Percentiles rank a stretch among this genome's conserved stretches.
Evolutionary conservation across 257 asterid species (phyloP).

Genomic region (Penstemon davidsonii): DNA sequence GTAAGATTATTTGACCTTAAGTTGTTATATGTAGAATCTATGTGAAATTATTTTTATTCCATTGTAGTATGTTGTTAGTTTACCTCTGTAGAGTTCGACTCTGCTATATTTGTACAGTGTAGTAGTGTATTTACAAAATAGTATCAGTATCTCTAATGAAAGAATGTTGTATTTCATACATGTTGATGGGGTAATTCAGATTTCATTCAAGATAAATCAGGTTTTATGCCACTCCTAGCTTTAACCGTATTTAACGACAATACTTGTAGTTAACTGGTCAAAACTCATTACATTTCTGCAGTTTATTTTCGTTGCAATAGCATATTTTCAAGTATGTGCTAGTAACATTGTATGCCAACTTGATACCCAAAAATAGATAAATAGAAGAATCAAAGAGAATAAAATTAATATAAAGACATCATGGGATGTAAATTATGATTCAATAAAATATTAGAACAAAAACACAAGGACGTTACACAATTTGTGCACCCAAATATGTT

Average conservation of each 20-base stretch:
- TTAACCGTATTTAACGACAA: too few relatives aligned
- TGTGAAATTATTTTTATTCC: not conserved
- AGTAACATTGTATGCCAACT: conserved; percentile 9
- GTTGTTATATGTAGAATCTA: not conserved
- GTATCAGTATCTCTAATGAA: not conserved
- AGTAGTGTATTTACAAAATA: not conserved
- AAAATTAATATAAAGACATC: not conserved
- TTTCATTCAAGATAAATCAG: not conserved
- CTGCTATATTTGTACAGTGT: not conserved
- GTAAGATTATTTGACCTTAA: conserved; percentile 5
- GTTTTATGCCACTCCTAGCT: not conserved
- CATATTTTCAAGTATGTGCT: not conserved
- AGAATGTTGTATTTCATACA: not conserved
- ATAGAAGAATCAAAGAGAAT: not conserved
- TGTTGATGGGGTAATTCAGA: not conserved
- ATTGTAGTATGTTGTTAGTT: not conserved
- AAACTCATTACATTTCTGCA: not conserved
- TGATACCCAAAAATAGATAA: not conserved
- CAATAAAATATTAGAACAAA: conserved; percentile 16
- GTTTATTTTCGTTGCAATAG: not conserved
- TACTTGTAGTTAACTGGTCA: too few relatives aligned
- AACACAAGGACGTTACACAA: not conserved
- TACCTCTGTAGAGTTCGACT: not conserved
- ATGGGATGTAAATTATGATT: conserved; percentile 11
- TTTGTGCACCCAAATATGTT: conserved; percentile 2